Evolutionary conservation across 352 stramenopile species (phyloP).

Genomic region (Pythium pectinolyticum): DNA sequence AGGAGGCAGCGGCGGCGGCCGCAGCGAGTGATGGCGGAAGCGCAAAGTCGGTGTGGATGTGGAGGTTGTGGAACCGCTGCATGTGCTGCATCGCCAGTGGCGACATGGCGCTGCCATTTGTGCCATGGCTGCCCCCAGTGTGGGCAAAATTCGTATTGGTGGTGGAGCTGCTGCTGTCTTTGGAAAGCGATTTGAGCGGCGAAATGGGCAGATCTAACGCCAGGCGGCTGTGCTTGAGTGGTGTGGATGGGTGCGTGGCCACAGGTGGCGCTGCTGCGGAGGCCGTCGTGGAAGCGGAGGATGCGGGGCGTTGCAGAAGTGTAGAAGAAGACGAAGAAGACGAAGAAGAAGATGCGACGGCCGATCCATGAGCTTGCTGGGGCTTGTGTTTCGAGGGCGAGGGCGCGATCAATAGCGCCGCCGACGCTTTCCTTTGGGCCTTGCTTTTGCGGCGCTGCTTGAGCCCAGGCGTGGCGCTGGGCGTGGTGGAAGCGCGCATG

Average conservation of each 20-base stretch:
- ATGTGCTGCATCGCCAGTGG: conserved; percentile 37
- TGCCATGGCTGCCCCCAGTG: no score
- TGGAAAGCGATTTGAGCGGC: conserved; percentile 16
- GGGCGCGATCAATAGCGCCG: conserved; percentile 10
- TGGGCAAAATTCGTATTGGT: no score
- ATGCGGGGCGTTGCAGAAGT: no score
- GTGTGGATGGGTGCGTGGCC: conserved; percentile 7
- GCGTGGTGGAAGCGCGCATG: neutral
- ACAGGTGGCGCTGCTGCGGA: neutral
- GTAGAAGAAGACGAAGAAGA: neutral
- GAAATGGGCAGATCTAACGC: conserved; percentile 25
- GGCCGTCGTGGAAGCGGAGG: neutral
- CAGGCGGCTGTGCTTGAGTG: conserved; percentile 20
- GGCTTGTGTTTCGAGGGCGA: conserved; percentile 5
- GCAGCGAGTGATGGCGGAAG: neutral
- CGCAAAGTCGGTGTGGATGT: conserved; percentile 35
- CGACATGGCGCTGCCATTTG: conserved; percentile 22
- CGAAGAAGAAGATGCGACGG: neutral
- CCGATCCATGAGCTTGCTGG: neutral
- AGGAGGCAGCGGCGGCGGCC: neutral
- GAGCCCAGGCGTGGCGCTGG: neutral
- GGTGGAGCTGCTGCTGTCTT: neutral
- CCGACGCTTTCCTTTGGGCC: conserved; percentile 14
- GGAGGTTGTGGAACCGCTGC: conserved; percentile 36
- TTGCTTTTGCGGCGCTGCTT: conserved; percentile 28